Conservation (phyloP, 1,284 basidiomycete genomes). For the Pyrrhoderma noxium region DNA sequence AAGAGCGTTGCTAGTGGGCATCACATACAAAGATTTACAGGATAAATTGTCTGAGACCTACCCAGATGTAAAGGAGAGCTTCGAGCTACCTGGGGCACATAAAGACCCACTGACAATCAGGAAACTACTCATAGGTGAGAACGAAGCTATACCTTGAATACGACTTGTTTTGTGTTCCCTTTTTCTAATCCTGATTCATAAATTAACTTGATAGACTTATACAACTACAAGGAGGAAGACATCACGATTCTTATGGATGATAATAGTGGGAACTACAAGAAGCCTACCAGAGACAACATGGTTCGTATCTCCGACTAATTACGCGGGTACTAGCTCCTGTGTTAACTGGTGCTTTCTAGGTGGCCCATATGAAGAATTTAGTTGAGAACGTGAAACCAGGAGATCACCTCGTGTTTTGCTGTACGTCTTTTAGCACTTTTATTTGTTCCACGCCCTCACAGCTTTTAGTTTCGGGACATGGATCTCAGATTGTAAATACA, state of each 20-base stretch:
- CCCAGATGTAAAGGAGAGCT: slow-evolving; percentile 7
- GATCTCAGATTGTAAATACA: slow-evolving; percentile 14
- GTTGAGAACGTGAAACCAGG: slow-evolving; percentile 17
- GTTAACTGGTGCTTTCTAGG: not conserved
- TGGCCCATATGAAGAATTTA: slow-evolving; percentile 12
- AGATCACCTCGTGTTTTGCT: slow-evolving; percentile 19
- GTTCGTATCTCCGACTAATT: slow-evolving; percentile 6
- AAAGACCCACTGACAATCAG: slow-evolving; percentile 8
- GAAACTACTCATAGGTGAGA: slow-evolving; percentile 11
- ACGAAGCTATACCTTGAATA: not conserved
- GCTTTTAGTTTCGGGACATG: slow-evolving; percentile 19
- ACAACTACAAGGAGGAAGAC: slow-evolving; percentile 11
- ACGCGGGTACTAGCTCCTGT: not conserved
- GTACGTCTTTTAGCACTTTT: slow-evolving; percentile 3
- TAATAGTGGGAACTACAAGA: slow-evolving; percentile 4
- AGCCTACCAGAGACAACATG: slow-evolving; percentile 15
- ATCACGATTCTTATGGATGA: slow-evolving; percentile 16
- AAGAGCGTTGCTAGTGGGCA: slow-evolving; percentile 12
- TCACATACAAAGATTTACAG: slow-evolving; percentile 9
- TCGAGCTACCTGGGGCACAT: slow-evolving; percentile 1
- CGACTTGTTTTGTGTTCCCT: not conserved
- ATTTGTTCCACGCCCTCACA: not conserved
- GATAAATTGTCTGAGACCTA: not conserved
- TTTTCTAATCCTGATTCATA: not conserved
- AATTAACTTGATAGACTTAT: slow-evolving; percentile 1